These are phyloP conservation scores for Stephanodiscus minutulus DNA, from an alignment of 108 stramenopile genomes.

Conservation along the genomic window DNA sequence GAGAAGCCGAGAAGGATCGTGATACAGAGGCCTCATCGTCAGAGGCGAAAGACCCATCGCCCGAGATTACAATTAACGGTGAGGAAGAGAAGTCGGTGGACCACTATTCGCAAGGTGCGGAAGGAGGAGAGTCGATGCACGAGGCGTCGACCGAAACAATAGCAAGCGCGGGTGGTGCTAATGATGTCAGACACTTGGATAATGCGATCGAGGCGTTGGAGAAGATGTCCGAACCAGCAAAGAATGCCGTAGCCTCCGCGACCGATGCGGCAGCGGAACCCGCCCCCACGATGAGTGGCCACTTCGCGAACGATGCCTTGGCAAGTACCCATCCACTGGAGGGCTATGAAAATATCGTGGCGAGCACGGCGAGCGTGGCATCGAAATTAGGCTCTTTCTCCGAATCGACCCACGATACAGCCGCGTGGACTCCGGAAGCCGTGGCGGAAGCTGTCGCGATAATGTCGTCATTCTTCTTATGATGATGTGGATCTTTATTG, in stretches of 20 bases:
- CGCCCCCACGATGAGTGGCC: not conserved
- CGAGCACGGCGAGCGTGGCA: not conserved
- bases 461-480: not conserved
- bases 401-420: not conserved
- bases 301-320: not conserved
- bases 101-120: not conserved
- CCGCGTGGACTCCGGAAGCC: not conserved
- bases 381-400: not conserved
- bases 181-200: not conserved
- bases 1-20: not conserved
- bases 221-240: not conserved
- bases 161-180: not conserved
- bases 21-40: not conserved
- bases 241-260: no score
- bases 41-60: not conserved
- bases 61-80: no score
- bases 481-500: no score
- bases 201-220: not conserved
- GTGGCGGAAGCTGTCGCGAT: not conserved
- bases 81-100: not conserved
- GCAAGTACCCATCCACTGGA: not conserved
- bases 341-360: not conserved
- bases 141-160: not conserved
- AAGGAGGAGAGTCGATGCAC: not conserved
- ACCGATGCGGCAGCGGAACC: not conserved